Evolutionary conservation across 78 protist species (phyloP), one percentile per base, ranked within the genome.

Genomic region (Monocercomonoides exilis): DNA sequence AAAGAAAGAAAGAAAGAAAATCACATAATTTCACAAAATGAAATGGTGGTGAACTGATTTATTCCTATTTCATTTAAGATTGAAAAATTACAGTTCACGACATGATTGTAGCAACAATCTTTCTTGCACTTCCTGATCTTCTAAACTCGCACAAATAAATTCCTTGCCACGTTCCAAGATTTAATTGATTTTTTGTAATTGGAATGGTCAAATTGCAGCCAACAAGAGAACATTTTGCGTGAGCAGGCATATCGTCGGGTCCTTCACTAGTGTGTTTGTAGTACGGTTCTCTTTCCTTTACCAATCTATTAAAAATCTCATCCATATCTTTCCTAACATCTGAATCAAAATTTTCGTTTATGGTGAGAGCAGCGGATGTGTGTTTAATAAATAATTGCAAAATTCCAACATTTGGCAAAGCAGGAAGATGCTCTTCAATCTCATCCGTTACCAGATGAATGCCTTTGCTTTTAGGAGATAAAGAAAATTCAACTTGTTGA

Each of bases 91-190:
- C n/a, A n/a, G n/a, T n/a, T n/a, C n/a, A n/a, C n/a, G n/a, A n/a
- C 70, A 54, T 54, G 38, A 54, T 21, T 21, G 70, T 54, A 11
- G 70, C 70, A 29, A 21, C 21, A 21, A 54, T 54, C 21, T 54
- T 11, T 54, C 70, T 54, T 11, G 70, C 70, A 54, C 70, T 21
- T 11, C 70, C 70, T 29, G 38, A 21, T 11, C 21, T 54, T 21
- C 70, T 11, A 54, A 54, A 54, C 70, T 84, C 87, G 45, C 87
- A 84, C 80, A 84, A 84, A 41, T 85, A 88, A 2, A 88, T 88
- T 4, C 90, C 91, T 1, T 89, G 91, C 91, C 91, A 89, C n/a
- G 86, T 1, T 2, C 91, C 91, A 44, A 89, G 38, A 29, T 1
- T 1, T 3, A 89, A 36, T 1, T 36, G 6, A 21, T 90, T 90